Percentiles rank a stretch among this genome's conserved stretches.
Conservation (phyloP, 345 rosid species). For the Leavenworthia alabamica region DNA sequence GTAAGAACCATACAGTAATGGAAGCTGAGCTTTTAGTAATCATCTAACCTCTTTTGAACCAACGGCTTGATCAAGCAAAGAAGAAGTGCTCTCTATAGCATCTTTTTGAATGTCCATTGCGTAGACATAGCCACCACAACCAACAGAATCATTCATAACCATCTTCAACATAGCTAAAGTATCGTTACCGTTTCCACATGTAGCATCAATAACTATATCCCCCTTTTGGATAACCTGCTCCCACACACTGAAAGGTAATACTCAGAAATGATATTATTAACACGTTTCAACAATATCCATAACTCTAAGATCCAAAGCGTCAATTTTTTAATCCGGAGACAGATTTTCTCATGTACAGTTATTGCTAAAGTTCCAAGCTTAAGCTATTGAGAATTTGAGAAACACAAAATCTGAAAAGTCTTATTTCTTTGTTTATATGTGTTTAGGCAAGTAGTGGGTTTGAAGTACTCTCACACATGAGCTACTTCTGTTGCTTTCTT, state of each 20-base stretch:
- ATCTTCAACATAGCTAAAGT: constrained; percentile 68
- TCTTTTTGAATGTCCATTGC: constrained; percentile 73
- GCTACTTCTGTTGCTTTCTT: constrained; percentile 93
- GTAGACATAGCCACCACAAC: constrained; percentile 47
- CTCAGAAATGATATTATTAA: neutral
- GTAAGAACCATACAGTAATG: neutral
- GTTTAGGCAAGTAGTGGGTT: neutral
- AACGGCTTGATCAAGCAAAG: constrained; percentile 45
- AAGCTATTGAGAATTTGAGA: too few relatives aligned
- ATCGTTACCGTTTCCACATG: constrained; percentile 88
- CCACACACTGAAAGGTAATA: constrained; percentile 58
- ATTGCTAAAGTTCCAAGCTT: neutral
- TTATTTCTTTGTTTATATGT: too few relatives aligned
- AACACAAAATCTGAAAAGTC: too few relatives aligned
- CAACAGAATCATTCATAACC: constrained; percentile 53
- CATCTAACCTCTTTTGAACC: constrained; percentile 50
- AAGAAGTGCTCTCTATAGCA: constrained; percentile 50
- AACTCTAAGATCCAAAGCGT: neutral
- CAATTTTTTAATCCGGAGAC: neutral
- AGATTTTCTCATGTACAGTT: neutral
- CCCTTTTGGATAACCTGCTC: constrained; percentile 58
- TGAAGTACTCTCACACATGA: constrained; percentile 61
- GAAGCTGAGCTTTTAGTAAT: neutral
- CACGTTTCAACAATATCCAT: neutral
- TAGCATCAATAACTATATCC: constrained; percentile 72